These are phyloP conservation scores for Ogataea pini DNA, from an alignment of 805 yeast genomes.

Conservation along the genomic window DNA sequence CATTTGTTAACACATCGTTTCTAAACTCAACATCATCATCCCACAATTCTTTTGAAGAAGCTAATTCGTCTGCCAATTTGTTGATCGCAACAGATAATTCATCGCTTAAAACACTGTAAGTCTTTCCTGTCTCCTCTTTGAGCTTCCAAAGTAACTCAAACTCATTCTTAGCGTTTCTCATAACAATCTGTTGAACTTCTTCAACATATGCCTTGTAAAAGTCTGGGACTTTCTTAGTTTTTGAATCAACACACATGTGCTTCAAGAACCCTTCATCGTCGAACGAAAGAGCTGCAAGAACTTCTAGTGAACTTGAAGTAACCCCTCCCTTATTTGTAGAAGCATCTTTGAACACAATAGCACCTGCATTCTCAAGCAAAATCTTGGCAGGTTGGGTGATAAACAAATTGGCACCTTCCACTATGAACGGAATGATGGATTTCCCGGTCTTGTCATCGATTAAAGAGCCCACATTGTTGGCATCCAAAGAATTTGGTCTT, in stretches of 20 bases:
- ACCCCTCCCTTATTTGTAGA: conserved; percentile 99
- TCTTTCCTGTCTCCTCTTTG: conserved; percentile 59
- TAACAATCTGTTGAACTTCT: conserved; percentile 76
- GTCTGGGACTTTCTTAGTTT: conserved; percentile 55
- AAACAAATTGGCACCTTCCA: conserved; percentile 96
- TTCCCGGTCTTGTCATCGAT: conserved; percentile 77
- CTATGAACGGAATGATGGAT: conserved; percentile 78
- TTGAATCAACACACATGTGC: conserved; percentile 73
- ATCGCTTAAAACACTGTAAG: conserved; percentile 75
- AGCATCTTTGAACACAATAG: conserved; percentile 89
- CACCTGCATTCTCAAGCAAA: conserved; percentile 82
- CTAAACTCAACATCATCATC: conserved; percentile 74
- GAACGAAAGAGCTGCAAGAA: conserved; percentile 88
- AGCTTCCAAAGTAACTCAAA: conserved; percentile 86
- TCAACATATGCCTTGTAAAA: conserved; percentile 83
- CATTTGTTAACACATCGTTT: conserved; percentile 70
- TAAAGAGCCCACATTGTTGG: conserved; percentile 72
- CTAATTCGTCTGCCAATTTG: conserved; percentile 81
- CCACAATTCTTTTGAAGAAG: conserved; percentile 82
- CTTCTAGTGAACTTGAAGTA: conserved; percentile 94
- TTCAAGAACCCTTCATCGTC: conserved; percentile 79
- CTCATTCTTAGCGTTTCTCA: conserved; percentile 77
- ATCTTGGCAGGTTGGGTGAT: conserved; percentile 93
- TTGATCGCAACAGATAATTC: conserved; percentile 80
- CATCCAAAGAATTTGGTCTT: conserved; percentile 93